Percentiles rank a stretch among this genome's conserved stretches.
These are phyloP conservation scores for Kingdonia uniflora DNA, from an alignment of 164 flowering plant species.

Conservation along the genomic window DNA sequence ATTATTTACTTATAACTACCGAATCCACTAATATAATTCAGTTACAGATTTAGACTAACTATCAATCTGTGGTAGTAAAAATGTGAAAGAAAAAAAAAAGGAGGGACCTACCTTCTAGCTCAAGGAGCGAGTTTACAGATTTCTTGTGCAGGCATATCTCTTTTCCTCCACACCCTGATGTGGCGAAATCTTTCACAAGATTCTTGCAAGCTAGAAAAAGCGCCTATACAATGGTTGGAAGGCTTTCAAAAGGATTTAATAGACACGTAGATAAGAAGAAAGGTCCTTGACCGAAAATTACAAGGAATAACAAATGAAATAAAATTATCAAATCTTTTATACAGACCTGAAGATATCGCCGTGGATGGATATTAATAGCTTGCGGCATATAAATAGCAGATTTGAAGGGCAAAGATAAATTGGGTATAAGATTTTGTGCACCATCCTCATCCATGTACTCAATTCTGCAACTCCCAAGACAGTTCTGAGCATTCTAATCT, in stretches of 20 bases:
- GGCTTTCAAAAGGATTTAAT: no score
- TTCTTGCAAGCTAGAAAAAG: slow-evolving; percentile 71
- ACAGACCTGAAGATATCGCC: no score
- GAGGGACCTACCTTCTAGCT: slow-evolving; percentile 47
- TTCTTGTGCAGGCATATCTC: slow-evolving; percentile 43
- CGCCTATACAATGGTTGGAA: slow-evolving; percentile 65
- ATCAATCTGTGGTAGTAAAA: no score
- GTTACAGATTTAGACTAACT: no score
- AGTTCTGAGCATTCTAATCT: slow-evolving; percentile 66
- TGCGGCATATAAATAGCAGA: slow-evolving; percentile 83
- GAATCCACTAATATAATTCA: no score
- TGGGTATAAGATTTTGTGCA: slow-evolving; percentile 54
- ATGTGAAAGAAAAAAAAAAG: no score
- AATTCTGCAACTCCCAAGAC: slow-evolving; percentile 48
- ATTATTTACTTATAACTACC: no score
- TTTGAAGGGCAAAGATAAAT: slow-evolving; percentile 50
- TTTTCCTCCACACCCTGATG: slow-evolving; percentile 24
- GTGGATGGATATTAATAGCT: slow-evolving; percentile 39
- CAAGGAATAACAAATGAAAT: slow-evolving; percentile 11
- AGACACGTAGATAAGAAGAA: slow-evolving; percentile 2
- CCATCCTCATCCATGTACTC: slow-evolving; percentile 41
- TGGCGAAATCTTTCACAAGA: slow-evolving; percentile 26
- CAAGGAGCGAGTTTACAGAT: slow-evolving; percentile 38
- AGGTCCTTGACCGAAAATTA: no score
- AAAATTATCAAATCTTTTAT: no score